phyloP scores from a whole-genome alignment of 345 rosid species.

The Populus simonii region DNA sequence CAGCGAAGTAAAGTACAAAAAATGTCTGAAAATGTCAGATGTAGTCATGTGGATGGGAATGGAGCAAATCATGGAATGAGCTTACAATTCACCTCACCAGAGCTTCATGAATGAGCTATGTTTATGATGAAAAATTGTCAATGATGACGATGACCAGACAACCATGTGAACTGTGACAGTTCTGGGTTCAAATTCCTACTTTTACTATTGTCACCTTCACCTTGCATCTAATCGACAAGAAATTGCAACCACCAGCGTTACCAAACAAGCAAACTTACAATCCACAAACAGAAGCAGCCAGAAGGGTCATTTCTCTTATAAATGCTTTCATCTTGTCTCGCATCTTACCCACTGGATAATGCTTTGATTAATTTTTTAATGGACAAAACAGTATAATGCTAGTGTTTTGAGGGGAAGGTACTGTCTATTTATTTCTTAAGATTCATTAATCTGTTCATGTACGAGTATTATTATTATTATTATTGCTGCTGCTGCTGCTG shows the following conservation, averaged over 20 bases:
- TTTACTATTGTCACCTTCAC: too few relatives aligned
- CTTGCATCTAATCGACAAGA: conserved; percentile 5
- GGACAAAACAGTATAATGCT: too few relatives aligned
- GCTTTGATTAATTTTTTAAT: too few relatives aligned
- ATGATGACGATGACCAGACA: conserved; percentile 29
- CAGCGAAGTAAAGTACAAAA: not conserved
- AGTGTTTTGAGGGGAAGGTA: too few relatives aligned
- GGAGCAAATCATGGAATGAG: not conserved
- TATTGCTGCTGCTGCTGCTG: too few relatives aligned
- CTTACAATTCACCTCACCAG: not conserved
- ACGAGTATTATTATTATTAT: too few relatives aligned
- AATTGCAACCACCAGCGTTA: conserved; percentile 30
- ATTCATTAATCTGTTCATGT: too few relatives aligned
- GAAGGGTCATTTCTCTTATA: not conserved
- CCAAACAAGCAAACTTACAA: not conserved
- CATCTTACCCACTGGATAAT: too few relatives aligned
- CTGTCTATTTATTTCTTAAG: too few relatives aligned
- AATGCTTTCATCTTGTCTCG: not conserved
- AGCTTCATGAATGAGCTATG: conserved; percentile 21
- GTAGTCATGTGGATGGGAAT: not conserved
- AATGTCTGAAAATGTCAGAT: not conserved
- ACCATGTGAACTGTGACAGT: conserved; percentile 11
- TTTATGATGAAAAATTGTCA: conserved; percentile 23
- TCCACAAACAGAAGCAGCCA: not conserved
- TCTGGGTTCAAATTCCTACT: conserved; percentile 9